phyloP scores from a whole-genome alignment of 2,329 filamentous ascomycete species.

The Magnaporthiopsis incrustans region DNA sequence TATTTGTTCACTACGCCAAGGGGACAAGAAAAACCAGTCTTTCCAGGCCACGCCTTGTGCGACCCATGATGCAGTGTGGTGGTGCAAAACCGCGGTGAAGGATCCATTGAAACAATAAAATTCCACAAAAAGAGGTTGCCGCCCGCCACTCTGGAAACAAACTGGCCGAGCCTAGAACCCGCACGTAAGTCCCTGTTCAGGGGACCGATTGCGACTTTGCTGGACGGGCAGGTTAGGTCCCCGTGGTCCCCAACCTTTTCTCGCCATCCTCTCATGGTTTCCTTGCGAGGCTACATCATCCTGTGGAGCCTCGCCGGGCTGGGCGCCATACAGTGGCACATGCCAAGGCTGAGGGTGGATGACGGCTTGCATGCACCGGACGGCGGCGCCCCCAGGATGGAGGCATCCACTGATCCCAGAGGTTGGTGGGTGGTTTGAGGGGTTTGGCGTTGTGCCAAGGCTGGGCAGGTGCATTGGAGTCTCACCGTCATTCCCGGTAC shows the following conservation, averaged over 20 bases:
- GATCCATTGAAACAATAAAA: background rate
- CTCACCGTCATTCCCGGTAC: background rate
- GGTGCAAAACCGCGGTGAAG: background rate
- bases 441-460: background rate
- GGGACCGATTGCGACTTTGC: no score
- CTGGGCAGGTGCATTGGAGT: background rate
- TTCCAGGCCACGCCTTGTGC: no score
- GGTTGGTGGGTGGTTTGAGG: background rate
- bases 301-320: constrained; percentile 1
- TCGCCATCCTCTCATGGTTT: background rate
- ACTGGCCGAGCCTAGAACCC: background rate
- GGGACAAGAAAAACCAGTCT: background rate
- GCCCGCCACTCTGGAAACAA: background rate
- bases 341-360: background rate
- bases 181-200: background rate
- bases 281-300: constrained; percentile 7
- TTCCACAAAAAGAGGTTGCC: background rate
- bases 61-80: background rate
- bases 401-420: background rate
- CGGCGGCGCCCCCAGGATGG: background rate
- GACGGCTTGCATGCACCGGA: background rate
- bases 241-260: no score
- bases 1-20: background rate
- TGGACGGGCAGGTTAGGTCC: no score
- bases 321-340: background rate